phyloP scores from a whole-genome alignment of 2,329 filamentous ascomycete species.

The Claviceps quebecensis region DNA sequence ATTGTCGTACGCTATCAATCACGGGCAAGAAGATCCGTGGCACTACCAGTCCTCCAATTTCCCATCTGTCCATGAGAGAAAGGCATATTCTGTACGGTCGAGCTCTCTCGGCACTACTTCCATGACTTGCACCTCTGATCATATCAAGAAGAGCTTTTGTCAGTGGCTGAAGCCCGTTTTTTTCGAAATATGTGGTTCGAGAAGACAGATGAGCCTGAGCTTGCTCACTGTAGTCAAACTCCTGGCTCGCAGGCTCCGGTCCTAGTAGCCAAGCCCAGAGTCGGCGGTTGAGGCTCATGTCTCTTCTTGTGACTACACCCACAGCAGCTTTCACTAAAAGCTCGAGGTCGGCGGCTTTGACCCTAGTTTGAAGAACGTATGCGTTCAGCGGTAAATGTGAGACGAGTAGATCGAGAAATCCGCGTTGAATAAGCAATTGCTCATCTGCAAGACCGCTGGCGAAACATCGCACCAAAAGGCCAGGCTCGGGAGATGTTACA shows the following conservation, averaged over 20 bases:
- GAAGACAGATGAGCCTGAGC: constrained; percentile 35
- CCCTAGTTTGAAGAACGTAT: constrained; percentile 59
- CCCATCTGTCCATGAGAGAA: constrained; percentile 96
- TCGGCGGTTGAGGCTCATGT: constrained; percentile 91
- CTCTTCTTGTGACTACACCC: constrained; percentile 75
- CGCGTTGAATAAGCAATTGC: constrained; percentile 82
- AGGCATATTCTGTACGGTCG: constrained; percentile 83
- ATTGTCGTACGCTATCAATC: constrained; percentile 64
- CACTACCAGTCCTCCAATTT: constrained; percentile 82
- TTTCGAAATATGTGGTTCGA: constrained; percentile 69
- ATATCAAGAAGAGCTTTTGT: constrained; percentile 62
- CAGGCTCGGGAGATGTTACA: constrained; percentile 81
- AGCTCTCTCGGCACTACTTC: constrained; percentile 46
- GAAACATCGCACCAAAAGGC: constrained; percentile 79
- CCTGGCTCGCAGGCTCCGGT: constrained; percentile 43
- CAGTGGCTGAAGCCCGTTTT: constrained; percentile 61
- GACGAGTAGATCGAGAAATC: constrained; percentile 84
- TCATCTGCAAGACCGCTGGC: constrained; percentile 77
- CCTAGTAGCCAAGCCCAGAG: constrained; percentile 96
- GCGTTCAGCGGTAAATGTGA: constrained; percentile 80
- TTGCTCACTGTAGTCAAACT: constrained; percentile 33
- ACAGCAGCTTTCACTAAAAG: constrained; percentile 68
- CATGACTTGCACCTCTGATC: constrained; percentile 37
- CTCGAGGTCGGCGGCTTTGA: constrained; percentile 64
- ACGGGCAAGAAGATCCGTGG: constrained; percentile 80